A percentile compares a stretch with the other conserved stretches of the same genome.
Conservation (phyloP, 352 stramenopile species). For the Pythium phragmitis region DNA sequence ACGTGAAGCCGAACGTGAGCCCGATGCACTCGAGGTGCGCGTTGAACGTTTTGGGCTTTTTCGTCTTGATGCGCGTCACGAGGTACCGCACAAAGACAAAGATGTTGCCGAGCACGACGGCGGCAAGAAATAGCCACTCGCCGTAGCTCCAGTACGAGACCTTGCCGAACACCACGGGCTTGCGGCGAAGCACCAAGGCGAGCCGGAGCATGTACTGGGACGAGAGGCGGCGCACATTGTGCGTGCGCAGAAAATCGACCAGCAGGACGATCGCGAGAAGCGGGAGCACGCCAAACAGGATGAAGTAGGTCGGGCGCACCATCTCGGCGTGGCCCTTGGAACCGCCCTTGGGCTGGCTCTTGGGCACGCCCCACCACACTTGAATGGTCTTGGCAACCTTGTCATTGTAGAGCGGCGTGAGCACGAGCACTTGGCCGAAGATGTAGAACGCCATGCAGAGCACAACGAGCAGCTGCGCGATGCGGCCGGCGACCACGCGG, state of each 20-base stretch:
- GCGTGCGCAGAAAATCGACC: slow-evolving; percentile 37
- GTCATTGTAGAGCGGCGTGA: slow-evolving; percentile 26
- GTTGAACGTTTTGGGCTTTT: slow-evolving; percentile 18
- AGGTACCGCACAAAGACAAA: slow-evolving; percentile 25
- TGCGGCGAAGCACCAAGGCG: slow-evolving; percentile 41
- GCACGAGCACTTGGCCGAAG: slow-evolving; percentile 32
- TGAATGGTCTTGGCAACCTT: slow-evolving; percentile 14
- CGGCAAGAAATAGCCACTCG: slow-evolving; percentile 39
- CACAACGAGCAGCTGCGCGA: slow-evolving; percentile 6
- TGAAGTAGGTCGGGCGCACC: slow-evolving; percentile 52
- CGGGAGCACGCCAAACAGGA: slow-evolving; percentile 41
- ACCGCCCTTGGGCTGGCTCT: slow-evolving; percentile 7
- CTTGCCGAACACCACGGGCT: slow-evolving; percentile 29
- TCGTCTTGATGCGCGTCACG: slow-evolving; percentile 9
- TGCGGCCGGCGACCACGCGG: neutral
- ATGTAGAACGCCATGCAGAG: slow-evolving; percentile 30
- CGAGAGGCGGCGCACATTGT: slow-evolving; percentile 38
- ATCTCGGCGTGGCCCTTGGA: slow-evolving; percentile 40
- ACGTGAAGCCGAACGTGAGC: slow-evolving; percentile 30
- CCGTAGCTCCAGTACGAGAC: slow-evolving; percentile 38
- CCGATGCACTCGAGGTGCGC: slow-evolving; percentile 24
- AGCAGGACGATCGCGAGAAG: slow-evolving; percentile 39
- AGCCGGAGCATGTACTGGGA: slow-evolving; percentile 33
- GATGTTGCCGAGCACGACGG: slow-evolving; percentile 26
- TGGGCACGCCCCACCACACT: slow-evolving; percentile 37